Evolutionary conservation across 768 basidiomycete genomes (phyloP).

Genomic region (Mycena crocata): DNA sequence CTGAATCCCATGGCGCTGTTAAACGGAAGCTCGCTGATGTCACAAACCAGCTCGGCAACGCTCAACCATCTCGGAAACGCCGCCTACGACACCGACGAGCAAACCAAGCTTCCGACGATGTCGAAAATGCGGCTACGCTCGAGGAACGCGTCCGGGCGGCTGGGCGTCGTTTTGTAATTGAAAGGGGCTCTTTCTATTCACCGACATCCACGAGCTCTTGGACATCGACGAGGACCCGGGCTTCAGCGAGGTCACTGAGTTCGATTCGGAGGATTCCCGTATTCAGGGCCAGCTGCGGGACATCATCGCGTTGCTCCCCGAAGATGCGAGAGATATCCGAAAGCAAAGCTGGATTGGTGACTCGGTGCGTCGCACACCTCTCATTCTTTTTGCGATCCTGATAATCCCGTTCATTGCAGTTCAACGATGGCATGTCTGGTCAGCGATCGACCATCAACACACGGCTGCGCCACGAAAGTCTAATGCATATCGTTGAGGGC

Average conservation of each 20-base stretch:
- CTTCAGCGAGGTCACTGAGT: slow-evolving; percentile 11
- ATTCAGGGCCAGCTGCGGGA: slow-evolving; percentile 19
- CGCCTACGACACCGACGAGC: slow-evolving; percentile 3
- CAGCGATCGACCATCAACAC: slow-evolving; percentile 8
- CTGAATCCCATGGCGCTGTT: neutral
- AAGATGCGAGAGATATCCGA: slow-evolving; percentile 1
- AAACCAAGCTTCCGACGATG: neutral
- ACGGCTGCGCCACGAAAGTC: slow-evolving; percentile 13
- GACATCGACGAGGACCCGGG: neutral
- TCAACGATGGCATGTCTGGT: slow-evolving; percentile 9
- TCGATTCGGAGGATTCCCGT: neutral
- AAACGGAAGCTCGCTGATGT: slow-evolving; percentile 12
- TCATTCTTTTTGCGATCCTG: neutral
- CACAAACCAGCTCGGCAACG: neutral
- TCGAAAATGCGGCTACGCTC: slow-evolving; percentile 1
- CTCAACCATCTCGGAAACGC: neutral
- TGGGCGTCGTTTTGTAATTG: slow-evolving; percentile 13
- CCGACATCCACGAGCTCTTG: neutral
- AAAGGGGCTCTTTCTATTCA: slow-evolving; percentile 5
- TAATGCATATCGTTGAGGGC: neutral
- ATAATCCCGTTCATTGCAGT: neutral
- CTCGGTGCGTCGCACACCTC: slow-evolving; percentile 6
- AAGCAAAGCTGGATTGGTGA: slow-evolving; percentile 2
- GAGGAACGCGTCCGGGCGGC: neutral
- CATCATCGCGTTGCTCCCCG: slow-evolving; percentile 3